Evolutionary conservation across 2,329 filamentous ascomycete genomes (phyloP).

Genomic region (Alternaria solani): DNA sequence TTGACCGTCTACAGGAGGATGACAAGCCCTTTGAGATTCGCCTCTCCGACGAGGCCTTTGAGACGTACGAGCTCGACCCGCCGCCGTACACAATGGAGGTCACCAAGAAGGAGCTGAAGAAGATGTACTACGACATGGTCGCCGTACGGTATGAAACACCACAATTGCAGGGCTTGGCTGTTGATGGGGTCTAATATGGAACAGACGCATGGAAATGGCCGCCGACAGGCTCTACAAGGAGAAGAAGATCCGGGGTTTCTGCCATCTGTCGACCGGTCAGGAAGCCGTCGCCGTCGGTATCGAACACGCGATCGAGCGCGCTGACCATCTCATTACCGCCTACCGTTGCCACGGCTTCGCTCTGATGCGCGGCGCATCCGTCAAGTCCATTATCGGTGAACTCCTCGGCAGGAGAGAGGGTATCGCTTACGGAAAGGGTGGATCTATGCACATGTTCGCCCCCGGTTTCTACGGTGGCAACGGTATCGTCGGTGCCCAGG

Average conservation of each 20-base stretch:
- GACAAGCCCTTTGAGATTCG: slow-evolving; percentile 91
- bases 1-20: slow-evolving; percentile 72
- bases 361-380: slow-evolving; percentile 89
- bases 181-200: slow-evolving; percentile 21
- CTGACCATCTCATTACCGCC: slow-evolving; percentile 95
- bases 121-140: slow-evolving; percentile 99
- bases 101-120: slow-evolving; percentile 97
- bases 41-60: slow-evolving; percentile 98
- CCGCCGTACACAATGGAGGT: slow-evolving; percentile 90
- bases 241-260: slow-evolving; percentile 99
- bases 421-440: slow-evolving; percentile 98
- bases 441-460: slow-evolving; percentile 99
- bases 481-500: slow-evolving; percentile 98
- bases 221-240: slow-evolving; percentile 99
- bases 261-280: slow-evolving; percentile 96
- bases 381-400: slow-evolving; percentile 33
- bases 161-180: neutral
- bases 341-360: slow-evolving; percentile 99
- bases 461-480: slow-evolving; percentile 98
- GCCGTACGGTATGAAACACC: slow-evolving; percentile 76
- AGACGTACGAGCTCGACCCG: slow-evolving; percentile 98
- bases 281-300: slow-evolving; percentile 98
- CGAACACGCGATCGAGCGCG: slow-evolving; percentile 90
- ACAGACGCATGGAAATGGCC: slow-evolving; percentile 99
- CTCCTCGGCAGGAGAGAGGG: slow-evolving; percentile 85